Percentiles rank a stretch among this genome's conserved stretches.
phyloP scores from a whole-genome alignment of 2,329 filamentous ascomycete genomes.

The Kalaharituber pfeilii region DNA sequence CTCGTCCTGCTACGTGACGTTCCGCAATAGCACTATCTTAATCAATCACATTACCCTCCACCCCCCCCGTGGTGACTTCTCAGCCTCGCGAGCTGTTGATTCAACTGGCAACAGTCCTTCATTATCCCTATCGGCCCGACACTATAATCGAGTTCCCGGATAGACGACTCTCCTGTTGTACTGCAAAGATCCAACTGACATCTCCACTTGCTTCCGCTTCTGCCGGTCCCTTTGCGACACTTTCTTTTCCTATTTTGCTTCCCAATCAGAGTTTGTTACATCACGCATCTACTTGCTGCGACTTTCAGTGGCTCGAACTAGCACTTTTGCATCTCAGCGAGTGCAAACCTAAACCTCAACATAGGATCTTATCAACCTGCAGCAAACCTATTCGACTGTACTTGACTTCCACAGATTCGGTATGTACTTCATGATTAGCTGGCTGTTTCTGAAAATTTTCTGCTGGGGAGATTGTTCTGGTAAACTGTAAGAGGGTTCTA shows the following conservation, averaged over 20 bases:
- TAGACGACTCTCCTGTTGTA: neutral
- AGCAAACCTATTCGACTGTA: neutral
- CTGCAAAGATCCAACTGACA: neutral
- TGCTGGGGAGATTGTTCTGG: no score
- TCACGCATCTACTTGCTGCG: neutral
- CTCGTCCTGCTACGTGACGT: neutral
- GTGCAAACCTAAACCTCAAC: conserved; percentile 2
- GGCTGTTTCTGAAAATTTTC: no score
- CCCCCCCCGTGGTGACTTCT: no score
- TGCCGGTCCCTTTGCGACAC: neutral
- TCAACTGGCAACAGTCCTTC: neutral
- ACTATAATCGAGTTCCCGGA: neutral
- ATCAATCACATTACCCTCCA: neutral
- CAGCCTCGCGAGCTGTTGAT: no score
- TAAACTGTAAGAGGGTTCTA: no score
- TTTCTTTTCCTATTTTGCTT: neutral
- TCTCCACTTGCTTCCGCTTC: neutral
- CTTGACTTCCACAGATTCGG: neutral
- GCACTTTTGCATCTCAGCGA: neutral
- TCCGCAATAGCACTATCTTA: neutral
- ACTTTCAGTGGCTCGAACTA: neutral
- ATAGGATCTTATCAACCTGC: neutral
- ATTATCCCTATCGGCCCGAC: neutral
- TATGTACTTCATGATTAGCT: neutral
- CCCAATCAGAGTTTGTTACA: neutral